Percentiles rank a stretch among this genome's conserved stretches.
Evolutionary conservation across 331 rosid genomes (phyloP).

Genomic region (Quercus phellos): DNA sequence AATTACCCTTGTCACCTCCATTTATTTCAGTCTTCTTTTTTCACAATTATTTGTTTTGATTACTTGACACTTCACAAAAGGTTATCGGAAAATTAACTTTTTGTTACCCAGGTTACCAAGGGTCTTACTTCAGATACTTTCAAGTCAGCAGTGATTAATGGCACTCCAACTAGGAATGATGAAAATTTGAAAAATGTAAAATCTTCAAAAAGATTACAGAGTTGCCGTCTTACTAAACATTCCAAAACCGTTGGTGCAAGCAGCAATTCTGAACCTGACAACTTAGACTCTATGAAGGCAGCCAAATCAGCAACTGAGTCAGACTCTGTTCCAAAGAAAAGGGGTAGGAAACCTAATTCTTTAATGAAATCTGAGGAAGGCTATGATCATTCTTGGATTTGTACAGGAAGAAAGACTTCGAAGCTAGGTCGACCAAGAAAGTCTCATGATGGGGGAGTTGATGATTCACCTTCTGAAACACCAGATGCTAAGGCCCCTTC

Average conservation of each 20-base stretch:
- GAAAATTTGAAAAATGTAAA: slow-evolving; percentile 13
- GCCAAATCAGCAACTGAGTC: slow-evolving; percentile 29
- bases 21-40: background rate
- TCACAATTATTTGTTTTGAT: background rate
- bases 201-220: slow-evolving; percentile 25
- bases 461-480: slow-evolving; percentile 24
- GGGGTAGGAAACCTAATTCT: slow-evolving; percentile 73
- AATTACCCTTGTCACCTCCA: slow-evolving; percentile 13
- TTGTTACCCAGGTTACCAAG: slow-evolving; percentile 37
- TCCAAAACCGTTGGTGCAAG: slow-evolving; percentile 24
- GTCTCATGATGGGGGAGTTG: slow-evolving; percentile 15
- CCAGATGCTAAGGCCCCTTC: slow-evolving; percentile 16
- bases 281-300: slow-evolving; percentile 17
- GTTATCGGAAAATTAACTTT: slow-evolving; percentile 6
- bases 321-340: slow-evolving; percentile 41
- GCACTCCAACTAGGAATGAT: slow-evolving; percentile 20
- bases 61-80: background rate
- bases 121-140: slow-evolving; percentile 19
- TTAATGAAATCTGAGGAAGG: slow-evolving; percentile 73
- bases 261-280: slow-evolving; percentile 19
- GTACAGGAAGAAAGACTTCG: slow-evolving; percentile 20
- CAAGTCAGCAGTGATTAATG: slow-evolving; percentile 11
- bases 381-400: slow-evolving; percentile 49
- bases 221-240: slow-evolving; percentile 19
- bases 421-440: slow-evolving; percentile 24